Percentiles rank a stretch among this genome's conserved stretches.
phyloP scores from a whole-genome alignment of 768 basidiomycete genomes.

The Pleurotus giganteus region DNA sequence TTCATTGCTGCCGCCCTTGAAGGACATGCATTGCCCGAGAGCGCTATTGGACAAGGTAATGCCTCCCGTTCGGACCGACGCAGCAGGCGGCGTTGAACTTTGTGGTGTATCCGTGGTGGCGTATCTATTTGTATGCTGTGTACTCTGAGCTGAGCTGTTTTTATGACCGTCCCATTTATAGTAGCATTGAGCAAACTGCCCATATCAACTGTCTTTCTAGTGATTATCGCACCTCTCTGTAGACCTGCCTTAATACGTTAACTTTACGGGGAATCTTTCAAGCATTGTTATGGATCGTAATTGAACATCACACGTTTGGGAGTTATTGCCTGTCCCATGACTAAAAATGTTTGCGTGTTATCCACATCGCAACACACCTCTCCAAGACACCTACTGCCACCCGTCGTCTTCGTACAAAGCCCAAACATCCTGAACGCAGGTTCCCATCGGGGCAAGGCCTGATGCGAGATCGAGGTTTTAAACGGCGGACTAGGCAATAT shows the following conservation, averaged over 20 bases:
- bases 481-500: too few relatives aligned
- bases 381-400: too few relatives aligned
- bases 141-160: conserved; percentile 2
- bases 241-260: neutral
- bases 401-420: too few relatives aligned
- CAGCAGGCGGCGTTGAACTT: conserved; percentile 52
- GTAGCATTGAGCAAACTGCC: conserved; percentile 4
- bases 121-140: conserved; percentile 26
- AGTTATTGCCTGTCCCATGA: too few relatives aligned
- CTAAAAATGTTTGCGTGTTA: conserved; percentile 8
- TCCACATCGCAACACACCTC: too few relatives aligned
- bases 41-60: conserved; percentile 50
- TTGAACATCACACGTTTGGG: neutral
- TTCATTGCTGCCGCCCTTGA: conserved; percentile 89
- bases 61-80: conserved; percentile 53
- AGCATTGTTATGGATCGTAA: neutral
- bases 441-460: too few relatives aligned
- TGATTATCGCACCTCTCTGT: conserved; percentile 4
- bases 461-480: too few relatives aligned
- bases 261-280: neutral
- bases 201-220: conserved; percentile 11
- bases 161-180: conserved; percentile 1
- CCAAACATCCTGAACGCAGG: too few relatives aligned
- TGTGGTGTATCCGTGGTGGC: conserved; percentile 6
- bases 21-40: conserved; percentile 61